Base-by-base conservation (phyloP, 2,329 filamentous ascomycete genomes). In the Aspergillus alliaceus region DNA sequence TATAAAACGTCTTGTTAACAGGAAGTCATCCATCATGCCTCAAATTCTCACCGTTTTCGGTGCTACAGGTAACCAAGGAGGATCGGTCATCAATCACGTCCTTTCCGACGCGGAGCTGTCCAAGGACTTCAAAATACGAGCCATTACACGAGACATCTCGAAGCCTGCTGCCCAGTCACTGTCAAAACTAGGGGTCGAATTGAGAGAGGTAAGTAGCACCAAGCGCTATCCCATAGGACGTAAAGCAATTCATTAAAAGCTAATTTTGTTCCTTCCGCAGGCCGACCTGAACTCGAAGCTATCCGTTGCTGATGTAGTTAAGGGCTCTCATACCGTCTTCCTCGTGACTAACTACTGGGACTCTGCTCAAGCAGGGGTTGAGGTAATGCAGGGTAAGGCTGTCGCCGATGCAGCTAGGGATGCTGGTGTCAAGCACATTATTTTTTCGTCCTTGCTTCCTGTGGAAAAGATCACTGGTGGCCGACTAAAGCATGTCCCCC, bases 311-410 rank as follows among this genome's bases (percentile, higher is more conserved):
- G 27, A 60, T 12, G 81, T 80, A 1, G 64, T 84, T 24, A 61
- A 65, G 0, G 77, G 76, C 25, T 77, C 75, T 1, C 76, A 83
- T 58, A 79, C 79, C 1, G 76, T 82, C 25, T 84, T 83, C 66
- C 64, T 72, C 12, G 76, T 84, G 54, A 83, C 80, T 20, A 75
- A 58, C 68, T 79, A 73, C 70, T 83, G 70, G 47, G 58, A 59
- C 12, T 48, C 44, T 9, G 37, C 50, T 12, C 54, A 53, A 27
- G 29, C 51, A 8, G 37, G 57, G 1, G 62, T 56, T 29, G 71
- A 77, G 56, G 51, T 71, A 20, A 44, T 64, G 6, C 72, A 71
- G 51, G 76, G 69, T 50, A 76, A 75, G 53, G 67, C 67, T 18
- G 69, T 77, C 20, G 72, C 76, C 27, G 73, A 79, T 56, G 70